Base-by-base conservation (phyloP, 2,329 filamentous ascomycete species). In the Zelopaecilomyces penicillatus region DNA sequence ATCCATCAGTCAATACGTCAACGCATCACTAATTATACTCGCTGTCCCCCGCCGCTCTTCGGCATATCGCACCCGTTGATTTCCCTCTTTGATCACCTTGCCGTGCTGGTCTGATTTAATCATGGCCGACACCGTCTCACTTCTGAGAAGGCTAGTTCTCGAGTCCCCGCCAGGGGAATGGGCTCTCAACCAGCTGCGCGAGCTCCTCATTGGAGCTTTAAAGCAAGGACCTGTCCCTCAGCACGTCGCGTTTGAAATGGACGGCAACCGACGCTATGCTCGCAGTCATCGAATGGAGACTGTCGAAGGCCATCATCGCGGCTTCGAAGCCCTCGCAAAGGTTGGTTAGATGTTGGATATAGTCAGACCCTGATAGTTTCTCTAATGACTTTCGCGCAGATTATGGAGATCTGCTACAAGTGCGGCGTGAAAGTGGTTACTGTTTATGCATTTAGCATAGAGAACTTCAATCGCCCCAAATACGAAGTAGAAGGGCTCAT, bases 161-260 rank as follows among this genome's bases (percentile, higher is more conserved):
- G 83, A 86, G 52, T 95, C 90, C 37, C 93, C 93, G 10, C 93
- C 93, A 1, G 83, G 88, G 55, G 89, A 95, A 78, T 96, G 87
- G 83, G 80, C 77, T n/a, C 73, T 94, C 48, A 80, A 79, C 48
- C 80, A 83, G 56, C 67, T 95, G 19, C 82, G 88, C 51, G 87
- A 95, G 62, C 71, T 95, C 41, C 75, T 97, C 50, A 93, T 98
- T 55, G 87, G 88, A 44, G 85, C 90, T 41, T 69, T 97, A 43
- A 83, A 83, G 59, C 91, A 96, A 66, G 93, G 93, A 0, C 88
- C 89, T 2, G 84, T 98, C 44, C 93, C 93, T 7, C 83, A 88
- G 59, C 93, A 98, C 78, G 80, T 98, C 49, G 93, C 93, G n/a
- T 98, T 98, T 61, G 91, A 96, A 56, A 98, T 98, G 93, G 93